Conservation (phyloP, 768 basidiomycete species). For the Mycena maculata region DNA sequence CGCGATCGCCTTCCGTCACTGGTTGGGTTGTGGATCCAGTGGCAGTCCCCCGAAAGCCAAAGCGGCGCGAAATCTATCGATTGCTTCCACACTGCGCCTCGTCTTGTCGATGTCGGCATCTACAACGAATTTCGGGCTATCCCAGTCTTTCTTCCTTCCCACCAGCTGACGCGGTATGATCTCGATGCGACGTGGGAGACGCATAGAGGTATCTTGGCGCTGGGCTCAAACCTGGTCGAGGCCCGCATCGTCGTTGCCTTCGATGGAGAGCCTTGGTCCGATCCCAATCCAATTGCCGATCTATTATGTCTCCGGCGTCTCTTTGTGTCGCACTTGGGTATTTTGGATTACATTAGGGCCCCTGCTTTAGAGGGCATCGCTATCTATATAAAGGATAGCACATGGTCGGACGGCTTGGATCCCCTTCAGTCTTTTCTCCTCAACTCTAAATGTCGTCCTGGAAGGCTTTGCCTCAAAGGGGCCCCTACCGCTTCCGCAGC, state of each 20-base stretch:
- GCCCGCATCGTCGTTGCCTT: background rate
- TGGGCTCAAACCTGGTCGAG: conserved; percentile 9
- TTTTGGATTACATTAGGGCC: background rate
- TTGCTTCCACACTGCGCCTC: background rate
- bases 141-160: background rate
- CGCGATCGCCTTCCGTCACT: too few relatives aligned
- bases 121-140: background rate
- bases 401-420: too few relatives aligned
- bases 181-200: background rate
- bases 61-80: background rate
- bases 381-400: too few relatives aligned
- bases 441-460: background rate
- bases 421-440: background rate
- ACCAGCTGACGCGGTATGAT: conserved; percentile 12
- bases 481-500: background rate
- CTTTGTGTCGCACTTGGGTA: background rate
- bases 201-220: background rate
- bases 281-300: background rate
- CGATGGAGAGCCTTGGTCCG: background rate
- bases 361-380: conserved; percentile 4
- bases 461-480: background rate
- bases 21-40: too few relatives aligned
- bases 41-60: too few relatives aligned
- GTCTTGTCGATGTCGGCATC: background rate
- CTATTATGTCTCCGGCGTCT: conserved; percentile 8